Evolutionary conservation across 23 red algal genomes (phyloP).

Genomic region (Agarophyton chilense): DNA sequence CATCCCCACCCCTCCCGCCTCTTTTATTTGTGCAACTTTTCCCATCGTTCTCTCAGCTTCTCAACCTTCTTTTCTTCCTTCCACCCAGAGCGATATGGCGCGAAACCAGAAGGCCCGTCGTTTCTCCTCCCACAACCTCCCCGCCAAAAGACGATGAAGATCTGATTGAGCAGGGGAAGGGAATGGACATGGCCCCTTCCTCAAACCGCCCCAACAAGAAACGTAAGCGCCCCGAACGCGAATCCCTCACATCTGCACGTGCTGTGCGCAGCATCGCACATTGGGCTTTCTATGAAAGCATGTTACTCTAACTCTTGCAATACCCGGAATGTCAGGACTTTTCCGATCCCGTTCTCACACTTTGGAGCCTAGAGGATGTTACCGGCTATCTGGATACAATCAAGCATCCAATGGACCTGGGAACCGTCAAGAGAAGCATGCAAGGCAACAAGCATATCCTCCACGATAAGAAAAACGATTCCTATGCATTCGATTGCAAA

Average conservation of each 20-base stretch:
- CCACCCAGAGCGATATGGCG: no score
- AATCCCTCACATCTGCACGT: not conserved
- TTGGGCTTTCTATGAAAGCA: slow-evolving; percentile 22
- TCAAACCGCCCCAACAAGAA: no score
- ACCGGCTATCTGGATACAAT: slow-evolving; percentile 78
- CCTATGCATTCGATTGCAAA: slow-evolving; percentile 62
- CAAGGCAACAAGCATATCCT: no score
- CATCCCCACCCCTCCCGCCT: not conserved
- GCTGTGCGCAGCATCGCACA: slow-evolving; percentile 26
- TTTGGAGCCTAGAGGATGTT: slow-evolving; percentile 81
- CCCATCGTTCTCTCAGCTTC: no score
- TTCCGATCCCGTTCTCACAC: slow-evolving; percentile 77
- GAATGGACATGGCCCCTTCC: no score
- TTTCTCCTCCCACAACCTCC: not conserved
- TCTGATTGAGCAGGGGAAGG: not conserved
- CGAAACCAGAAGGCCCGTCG: slow-evolving; percentile 10
- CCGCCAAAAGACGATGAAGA: slow-evolving; percentile 23
- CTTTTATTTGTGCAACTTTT: not conserved
- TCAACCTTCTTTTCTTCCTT: no score
- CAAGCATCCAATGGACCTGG: slow-evolving; percentile 89
- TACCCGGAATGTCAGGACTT: slow-evolving; percentile 48
- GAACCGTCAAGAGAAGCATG: no score
- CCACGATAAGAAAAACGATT: slow-evolving; percentile 20
- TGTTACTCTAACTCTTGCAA: slow-evolving; percentile 17
- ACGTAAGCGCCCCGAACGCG: slow-evolving; percentile 19